A percentile compares a stretch with the other conserved stretches of the same genome.
phyloP scores from a whole-genome alignment of 2,329 filamentous ascomycete genomes.

The Aspergillus luchuensis region DNA sequence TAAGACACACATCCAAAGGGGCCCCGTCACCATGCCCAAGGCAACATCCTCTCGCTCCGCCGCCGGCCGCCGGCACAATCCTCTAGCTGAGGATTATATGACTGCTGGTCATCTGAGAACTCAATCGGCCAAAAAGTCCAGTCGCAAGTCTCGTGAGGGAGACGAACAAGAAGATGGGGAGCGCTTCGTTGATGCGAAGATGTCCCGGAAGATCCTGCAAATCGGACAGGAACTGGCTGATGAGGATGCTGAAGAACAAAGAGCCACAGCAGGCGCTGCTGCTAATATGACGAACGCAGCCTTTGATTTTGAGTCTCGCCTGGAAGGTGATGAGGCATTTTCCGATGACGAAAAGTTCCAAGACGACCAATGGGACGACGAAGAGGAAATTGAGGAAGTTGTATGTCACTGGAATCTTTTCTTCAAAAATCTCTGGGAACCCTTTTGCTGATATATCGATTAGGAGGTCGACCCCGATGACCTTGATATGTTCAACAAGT shows the following conservation, averaged over 20 bases:
- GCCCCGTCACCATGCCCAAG: constrained; percentile 70
- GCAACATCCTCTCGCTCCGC: constrained; percentile 61
- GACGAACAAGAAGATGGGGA: constrained; percentile 64
- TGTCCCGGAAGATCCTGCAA: constrained; percentile 83
- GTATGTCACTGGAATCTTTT: constrained; percentile 29
- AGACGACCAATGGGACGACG: constrained; percentile 72
- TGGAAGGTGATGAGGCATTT: constrained; percentile 58
- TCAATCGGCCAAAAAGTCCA: constrained; percentile 70
- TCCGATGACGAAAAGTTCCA: constrained; percentile 56
- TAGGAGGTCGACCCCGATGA: constrained; percentile 86
- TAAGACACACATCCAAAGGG: not conserved
- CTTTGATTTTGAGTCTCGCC: constrained; percentile 79
- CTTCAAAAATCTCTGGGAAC: not conserved
- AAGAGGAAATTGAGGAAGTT: constrained; percentile 62
- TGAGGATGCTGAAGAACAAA: constrained; percentile 66
- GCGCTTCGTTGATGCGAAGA: constrained; percentile 80
- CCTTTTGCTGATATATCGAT: constrained; percentile 6
- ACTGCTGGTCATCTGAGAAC: constrained; percentile 70
- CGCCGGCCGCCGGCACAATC: constrained; percentile 75
- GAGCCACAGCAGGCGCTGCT: constrained; percentile 39
- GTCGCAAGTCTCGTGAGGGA: constrained; percentile 58
- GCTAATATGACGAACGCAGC: constrained; percentile 58
- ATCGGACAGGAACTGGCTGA: constrained; percentile 87
- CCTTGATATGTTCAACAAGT: constrained; percentile 86
- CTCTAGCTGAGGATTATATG: constrained; percentile 83